Evolutionary conservation across 2,329 filamentous ascomycete genomes (phyloP).

Genomic region (Diaporthe eres): DNA sequence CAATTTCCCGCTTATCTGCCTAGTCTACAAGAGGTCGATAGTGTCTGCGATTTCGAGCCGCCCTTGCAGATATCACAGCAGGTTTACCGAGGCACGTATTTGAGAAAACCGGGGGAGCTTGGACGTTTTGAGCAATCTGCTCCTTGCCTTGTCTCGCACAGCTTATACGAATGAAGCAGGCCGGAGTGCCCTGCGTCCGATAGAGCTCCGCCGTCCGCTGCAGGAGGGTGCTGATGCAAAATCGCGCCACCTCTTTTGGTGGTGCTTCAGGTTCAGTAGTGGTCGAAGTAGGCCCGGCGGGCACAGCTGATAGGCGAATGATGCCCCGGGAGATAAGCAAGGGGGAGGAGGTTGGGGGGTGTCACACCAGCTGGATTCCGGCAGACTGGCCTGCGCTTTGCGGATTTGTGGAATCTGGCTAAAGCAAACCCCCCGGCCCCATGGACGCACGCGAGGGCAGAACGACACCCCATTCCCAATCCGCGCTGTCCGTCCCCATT

Average conservation of each 20-base stretch:
- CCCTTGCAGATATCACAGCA: constrained; percentile 19
- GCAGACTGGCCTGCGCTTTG: constrained; percentile 17
- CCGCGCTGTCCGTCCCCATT: constrained; percentile 24
- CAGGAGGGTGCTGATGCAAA: background rate
- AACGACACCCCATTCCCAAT: constrained; percentile 11
- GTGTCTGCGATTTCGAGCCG: constrained; percentile 1
- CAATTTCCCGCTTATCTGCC: constrained; percentile 19
- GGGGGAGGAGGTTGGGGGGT: constrained; percentile 15
- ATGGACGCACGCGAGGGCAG: background rate
- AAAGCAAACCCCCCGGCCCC: background rate
- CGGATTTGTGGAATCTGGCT: constrained; percentile 32
- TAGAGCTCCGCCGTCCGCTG: background rate
- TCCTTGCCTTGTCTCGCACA: constrained; percentile 4
- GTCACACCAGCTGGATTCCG: constrained; percentile 33
- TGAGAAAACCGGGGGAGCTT: constrained; percentile 7
- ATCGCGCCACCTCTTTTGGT: constrained; percentile 11
- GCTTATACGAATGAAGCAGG: constrained; percentile 18
- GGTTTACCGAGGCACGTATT: background rate
- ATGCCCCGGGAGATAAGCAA: constrained; percentile 28
- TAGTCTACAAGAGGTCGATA: background rate
- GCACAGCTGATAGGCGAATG: constrained; percentile 21
- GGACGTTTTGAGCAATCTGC: constrained; percentile 19
- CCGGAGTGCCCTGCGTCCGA: background rate
- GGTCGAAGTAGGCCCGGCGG: background rate
- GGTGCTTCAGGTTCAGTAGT: background rate